Evolutionary conservation across 2,329 filamentous ascomycete species (phyloP).

Genomic region (Fusarium sp.): DNA sequence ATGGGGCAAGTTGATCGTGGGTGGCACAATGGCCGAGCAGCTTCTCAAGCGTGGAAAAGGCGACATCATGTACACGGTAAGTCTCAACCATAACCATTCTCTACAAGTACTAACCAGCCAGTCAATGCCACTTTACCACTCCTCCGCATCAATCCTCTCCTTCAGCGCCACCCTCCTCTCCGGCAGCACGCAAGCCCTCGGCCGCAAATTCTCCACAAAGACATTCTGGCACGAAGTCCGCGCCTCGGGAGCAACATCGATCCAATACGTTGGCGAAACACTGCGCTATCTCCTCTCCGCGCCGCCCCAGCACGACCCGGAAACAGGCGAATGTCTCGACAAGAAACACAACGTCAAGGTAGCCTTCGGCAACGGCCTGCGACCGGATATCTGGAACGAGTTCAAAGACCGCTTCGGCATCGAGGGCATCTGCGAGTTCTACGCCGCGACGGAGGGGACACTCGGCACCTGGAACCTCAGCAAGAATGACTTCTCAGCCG

Average conservation of each 20-base stretch:
- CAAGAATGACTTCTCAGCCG: conserved; percentile 77
- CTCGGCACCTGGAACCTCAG: conserved; percentile 78
- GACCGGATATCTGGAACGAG: conserved; percentile 85
- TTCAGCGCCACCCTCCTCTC: conserved; percentile 68
- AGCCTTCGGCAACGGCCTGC: conserved; percentile 86
- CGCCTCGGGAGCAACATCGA: conserved; percentile 75
- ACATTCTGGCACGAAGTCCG: conserved; percentile 82
- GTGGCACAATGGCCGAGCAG: conserved; percentile 48
- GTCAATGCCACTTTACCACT: conserved; percentile 92
- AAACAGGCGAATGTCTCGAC: conserved; percentile 75
- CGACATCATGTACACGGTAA: conserved; percentile 81
- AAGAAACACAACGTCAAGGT: conserved; percentile 76
- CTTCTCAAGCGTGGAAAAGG: conserved; percentile 68
- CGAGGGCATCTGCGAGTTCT: conserved; percentile 80
- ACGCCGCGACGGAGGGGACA: conserved; percentile 79
- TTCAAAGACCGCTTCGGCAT: conserved; percentile 87
- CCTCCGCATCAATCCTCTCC: conserved; percentile 78
- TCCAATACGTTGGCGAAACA: conserved; percentile 91
- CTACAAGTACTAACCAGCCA: conserved; percentile 45
- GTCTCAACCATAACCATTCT: conserved; percentile 25
- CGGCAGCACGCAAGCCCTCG: conserved; percentile 76
- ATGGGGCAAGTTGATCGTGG: conserved; percentile 73
- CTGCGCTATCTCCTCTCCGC: conserved; percentile 82
- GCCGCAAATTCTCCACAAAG: conserved; percentile 80
- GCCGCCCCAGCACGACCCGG: conserved; percentile 69